Evolutionary conservation across 2,329 filamentous ascomycete species (phyloP).

Genomic region (Nemania serpens): DNA sequence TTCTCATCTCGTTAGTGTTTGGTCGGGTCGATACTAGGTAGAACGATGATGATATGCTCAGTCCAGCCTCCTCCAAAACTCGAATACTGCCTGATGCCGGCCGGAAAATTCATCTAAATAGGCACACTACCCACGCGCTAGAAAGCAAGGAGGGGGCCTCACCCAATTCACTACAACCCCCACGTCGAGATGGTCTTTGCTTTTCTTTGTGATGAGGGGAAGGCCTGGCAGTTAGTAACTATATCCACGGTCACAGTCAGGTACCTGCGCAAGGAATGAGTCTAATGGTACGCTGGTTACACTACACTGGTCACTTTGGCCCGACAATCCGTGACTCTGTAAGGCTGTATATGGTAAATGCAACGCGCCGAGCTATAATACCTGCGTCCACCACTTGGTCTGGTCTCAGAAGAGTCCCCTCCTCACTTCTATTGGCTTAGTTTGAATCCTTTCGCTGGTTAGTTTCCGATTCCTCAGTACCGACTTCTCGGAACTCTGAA

Average conservation of each 20-base stretch:
- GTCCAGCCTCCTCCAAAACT: not conserved
- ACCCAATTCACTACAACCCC: constrained; percentile 2
- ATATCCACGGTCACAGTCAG: not conserved
- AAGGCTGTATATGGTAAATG: constrained; percentile 2
- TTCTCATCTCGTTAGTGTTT: too few species aligned
- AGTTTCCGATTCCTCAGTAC: constrained; percentile 11
- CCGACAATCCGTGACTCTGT: constrained; percentile 1
- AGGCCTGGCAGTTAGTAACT: not conserved
- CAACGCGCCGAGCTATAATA: too few species aligned
- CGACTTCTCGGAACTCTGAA: constrained; percentile 11
- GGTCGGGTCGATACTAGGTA: too few species aligned
- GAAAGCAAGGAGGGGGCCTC: not conserved
- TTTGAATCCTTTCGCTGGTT: constrained; percentile 6
- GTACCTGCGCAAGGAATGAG: not conserved
- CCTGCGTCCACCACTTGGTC: not conserved
- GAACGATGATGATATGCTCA: too few species aligned
- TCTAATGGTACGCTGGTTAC: not conserved
- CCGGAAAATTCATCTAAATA: not conserved
- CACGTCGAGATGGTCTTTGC: not conserved
- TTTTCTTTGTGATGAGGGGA: not conserved
- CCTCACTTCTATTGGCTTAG: constrained; percentile 14
- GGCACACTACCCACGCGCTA: not conserved
- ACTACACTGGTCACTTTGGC: not conserved
- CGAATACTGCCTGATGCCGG: not conserved
- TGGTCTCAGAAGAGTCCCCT: not conserved